Evolutionary conservation across 192 early-diverging fungal species (phyloP).

Genomic region (Geranomyces variabilis): DNA sequence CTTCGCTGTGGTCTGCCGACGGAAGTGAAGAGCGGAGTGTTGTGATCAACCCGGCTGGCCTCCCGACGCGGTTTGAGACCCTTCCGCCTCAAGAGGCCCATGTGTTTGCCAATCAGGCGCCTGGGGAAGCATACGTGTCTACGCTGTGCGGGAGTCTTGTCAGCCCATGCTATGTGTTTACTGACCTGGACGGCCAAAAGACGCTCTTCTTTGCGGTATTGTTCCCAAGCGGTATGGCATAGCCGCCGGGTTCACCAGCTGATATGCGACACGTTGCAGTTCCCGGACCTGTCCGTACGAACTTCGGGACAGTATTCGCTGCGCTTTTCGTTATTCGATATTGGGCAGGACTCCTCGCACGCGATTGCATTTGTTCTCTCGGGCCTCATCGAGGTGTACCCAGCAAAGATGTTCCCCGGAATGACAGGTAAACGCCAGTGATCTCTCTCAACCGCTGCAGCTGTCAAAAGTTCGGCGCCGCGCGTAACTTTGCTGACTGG

Average conservation of each 20-base stretch:
- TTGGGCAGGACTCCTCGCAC: slow-evolving; percentile 21
- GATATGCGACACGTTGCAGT: slow-evolving; percentile 3
- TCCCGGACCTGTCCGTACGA: slow-evolving; percentile 41
- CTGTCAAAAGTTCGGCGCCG: background rate
- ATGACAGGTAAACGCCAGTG: slow-evolving; percentile 42
- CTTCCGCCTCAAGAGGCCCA: no score
- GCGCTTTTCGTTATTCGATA: slow-evolving; percentile 42
- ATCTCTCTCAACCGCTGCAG: no score
- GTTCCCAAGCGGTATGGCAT: background rate
- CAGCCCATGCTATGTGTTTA: slow-evolving; percentile 7
- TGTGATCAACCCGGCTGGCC: no score
- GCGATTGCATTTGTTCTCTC: slow-evolving; percentile 15
- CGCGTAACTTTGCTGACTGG: background rate
- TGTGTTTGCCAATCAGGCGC: no score
- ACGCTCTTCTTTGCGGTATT: background rate
- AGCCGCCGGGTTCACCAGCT: background rate
- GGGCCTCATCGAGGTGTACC: slow-evolving; percentile 33
- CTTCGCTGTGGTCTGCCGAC: no score
- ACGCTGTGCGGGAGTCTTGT: no score
- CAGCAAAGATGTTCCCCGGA: slow-evolving; percentile 48
- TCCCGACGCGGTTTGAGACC: no score
- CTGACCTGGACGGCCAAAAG: background rate
- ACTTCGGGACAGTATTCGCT: slow-evolving; percentile 38
- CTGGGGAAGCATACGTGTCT: no score
- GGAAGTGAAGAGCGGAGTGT: no score